These are phyloP conservation scores for Penicillium salamii DNA, from an alignment of 495 filamentous ascomycete genomes.

Conservation along the genomic window DNA sequence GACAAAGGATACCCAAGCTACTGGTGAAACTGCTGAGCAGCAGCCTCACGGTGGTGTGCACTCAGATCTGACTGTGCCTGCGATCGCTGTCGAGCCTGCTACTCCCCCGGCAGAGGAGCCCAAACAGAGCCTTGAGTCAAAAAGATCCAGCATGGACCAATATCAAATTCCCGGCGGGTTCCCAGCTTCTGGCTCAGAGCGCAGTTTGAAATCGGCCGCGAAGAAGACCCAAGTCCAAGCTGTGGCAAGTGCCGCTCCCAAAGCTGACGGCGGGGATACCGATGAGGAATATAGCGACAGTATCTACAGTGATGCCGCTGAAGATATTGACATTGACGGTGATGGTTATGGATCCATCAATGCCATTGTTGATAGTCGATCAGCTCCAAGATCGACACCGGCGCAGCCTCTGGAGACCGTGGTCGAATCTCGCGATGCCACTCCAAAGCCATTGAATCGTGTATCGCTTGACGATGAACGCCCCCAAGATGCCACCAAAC, in stretches of 20 bases:
- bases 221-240: constrained; percentile 7
- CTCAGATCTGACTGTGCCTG: constrained; percentile 31
- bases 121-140: constrained; percentile 39
- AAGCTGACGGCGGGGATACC: constrained; percentile 27
- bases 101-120: constrained; percentile 14
- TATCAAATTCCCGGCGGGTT: constrained; percentile 38
- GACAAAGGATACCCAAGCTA: constrained; percentile 1
- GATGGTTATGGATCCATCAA: constrained; percentile 81
- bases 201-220: constrained; percentile 9
- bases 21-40: constrained; percentile 2
- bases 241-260: constrained; percentile 12
- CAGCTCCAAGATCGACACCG: constrained; percentile 18
- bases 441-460: constrained; percentile 14
- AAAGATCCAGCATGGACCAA: constrained; percentile 32
- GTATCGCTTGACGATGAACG: constrained; percentile 12
- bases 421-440: constrained; percentile 21
- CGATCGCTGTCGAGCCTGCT: constrained; percentile 39
- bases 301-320: constrained; percentile 86
- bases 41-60: constrained; percentile 1
- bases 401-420: constrained; percentile 3
- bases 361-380: constrained; percentile 68
- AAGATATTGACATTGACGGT: constrained; percentile 71
- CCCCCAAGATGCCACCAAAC: constrained; percentile 13
- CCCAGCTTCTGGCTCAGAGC: constrained; percentile 28
- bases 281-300: constrained; percentile 59